These are phyloP conservation scores for Nothophytophthora sp. DNA, from an alignment of 352 stramenopile genomes.

Conservation along the genomic window DNA sequence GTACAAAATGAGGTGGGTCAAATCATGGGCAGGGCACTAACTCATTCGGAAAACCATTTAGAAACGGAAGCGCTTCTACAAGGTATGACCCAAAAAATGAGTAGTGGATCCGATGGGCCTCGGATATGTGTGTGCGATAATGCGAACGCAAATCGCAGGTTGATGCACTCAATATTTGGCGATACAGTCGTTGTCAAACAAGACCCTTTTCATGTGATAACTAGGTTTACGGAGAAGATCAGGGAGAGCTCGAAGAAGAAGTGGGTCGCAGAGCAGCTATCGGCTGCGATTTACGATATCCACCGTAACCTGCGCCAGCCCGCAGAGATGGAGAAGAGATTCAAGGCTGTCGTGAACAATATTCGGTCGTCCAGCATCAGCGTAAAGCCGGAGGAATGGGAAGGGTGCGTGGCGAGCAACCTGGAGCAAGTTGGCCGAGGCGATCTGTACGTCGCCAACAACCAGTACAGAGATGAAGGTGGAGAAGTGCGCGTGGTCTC, in stretches of 20 bases:
- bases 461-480: background rate
- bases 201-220: conserved; percentile 3
- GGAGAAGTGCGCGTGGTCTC: background rate
- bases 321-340: background rate
- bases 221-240: background rate
- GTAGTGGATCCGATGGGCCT: background rate
- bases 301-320: background rate
- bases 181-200: background rate
- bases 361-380: background rate
- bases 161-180: background rate
- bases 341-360: background rate
- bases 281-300: background rate
- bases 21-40: background rate
- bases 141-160: background rate
- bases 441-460: background rate
- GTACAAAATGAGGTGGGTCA: background rate
- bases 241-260: background rate
- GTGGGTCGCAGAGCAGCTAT: background rate
- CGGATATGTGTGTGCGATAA: conserved; percentile 3
- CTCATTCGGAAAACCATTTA: background rate
- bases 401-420: background rate
- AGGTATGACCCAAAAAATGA: background rate
- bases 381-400: background rate
- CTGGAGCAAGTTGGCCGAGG: background rate
- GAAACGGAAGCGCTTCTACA: background rate